Base-by-base conservation (phyloP, 805 yeast genomes). In the Cyberlindnera mrakii region DNA sequence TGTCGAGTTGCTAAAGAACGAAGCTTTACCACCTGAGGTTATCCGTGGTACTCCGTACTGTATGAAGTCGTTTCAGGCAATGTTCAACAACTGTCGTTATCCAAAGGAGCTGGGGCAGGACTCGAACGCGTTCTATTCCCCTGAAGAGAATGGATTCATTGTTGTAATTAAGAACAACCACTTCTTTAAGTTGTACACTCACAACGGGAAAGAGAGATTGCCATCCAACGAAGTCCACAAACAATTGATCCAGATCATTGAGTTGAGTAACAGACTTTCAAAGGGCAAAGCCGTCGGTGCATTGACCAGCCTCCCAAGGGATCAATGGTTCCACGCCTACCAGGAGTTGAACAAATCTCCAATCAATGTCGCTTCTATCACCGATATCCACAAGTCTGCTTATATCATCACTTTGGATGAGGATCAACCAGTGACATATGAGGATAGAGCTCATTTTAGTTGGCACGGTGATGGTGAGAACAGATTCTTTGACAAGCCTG, bases 381-480 rank as follows among this genome's bases (percentile, higher is more conserved):
- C 78, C 52, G 70, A 80, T 15, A 84, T 91, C 45, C 82, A 80
- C 57, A 79, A 83, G 44, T 73, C 95, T 3, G 79, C 96, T 0
- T 91, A 89, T 61, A 77, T 90, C 6, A 62, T 91, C 40, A 80
- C 93, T 56, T 74, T 91, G 42, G 99, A 91, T 59, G 80, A 84
- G 53, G 66, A 63, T 11, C 52, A 63, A 17, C 96, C 97, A 14
- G 71, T 78, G 40, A 82, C 95, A 25, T 72, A 82, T 47, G 91
- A 83, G 60, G 95, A 88, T 61, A 83, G 88, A 58, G 82, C 96
- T 4, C 79, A 79, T 59, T 82, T 78, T 63, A 77, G 80, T 60
- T 91, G 98, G 98, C 96, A 88, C 67, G 97, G 98, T n/a, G 77
- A 88, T 65, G 96, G 97, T 43, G 66, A 71, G 54, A 91, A 93